phyloP scores from a whole-genome alignment of 805 yeast genomes.

The Ogataea trehalophila region DNA sequence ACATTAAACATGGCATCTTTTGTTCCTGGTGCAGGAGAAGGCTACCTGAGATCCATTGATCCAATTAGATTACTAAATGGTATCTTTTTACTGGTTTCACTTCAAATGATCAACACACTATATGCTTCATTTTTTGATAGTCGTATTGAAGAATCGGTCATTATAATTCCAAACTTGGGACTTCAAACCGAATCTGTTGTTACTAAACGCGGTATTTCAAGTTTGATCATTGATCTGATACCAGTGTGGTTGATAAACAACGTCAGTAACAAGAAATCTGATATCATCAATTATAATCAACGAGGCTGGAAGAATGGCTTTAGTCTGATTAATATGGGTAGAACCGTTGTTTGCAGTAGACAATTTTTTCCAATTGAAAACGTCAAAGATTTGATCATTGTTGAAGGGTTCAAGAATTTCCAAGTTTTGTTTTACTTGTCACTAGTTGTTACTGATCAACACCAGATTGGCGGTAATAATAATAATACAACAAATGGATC shows the following conservation, averaged over 20 bases:
- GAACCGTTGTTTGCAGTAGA: constrained; percentile 8
- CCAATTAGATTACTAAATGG: too few species aligned
- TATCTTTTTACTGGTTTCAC: neutral
- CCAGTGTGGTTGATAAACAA: too few species aligned
- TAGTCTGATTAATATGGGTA: neutral
- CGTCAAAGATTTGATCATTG: constrained; percentile 62
- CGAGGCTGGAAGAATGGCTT: neutral
- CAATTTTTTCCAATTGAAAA: constrained; percentile 52
- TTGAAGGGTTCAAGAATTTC: constrained; percentile 69
- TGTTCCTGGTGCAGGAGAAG: too few species aligned
- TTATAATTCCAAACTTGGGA: constrained; percentile 44
- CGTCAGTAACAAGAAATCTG: neutral
- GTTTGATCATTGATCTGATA: neutral
- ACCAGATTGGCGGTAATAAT: neutral
- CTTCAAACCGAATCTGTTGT: constrained; percentile 37
- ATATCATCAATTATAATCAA: neutral
- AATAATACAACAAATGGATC: neutral
- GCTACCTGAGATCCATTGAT: too few species aligned
- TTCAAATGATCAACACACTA: neutral
- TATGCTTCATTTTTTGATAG: constrained; percentile 26
- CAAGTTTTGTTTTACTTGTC: constrained; percentile 64
- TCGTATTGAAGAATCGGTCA: constrained; percentile 38
- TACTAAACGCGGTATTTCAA: constrained; percentile 20
- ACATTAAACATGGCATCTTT: too few species aligned
- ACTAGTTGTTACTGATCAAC: constrained; percentile 42